A percentile compares a stretch with the other conserved stretches of the same genome.
Evolutionary conservation across 2,329 filamentous ascomycete genomes (phyloP).

Genomic region (Epichloe glyceriae): DNA sequence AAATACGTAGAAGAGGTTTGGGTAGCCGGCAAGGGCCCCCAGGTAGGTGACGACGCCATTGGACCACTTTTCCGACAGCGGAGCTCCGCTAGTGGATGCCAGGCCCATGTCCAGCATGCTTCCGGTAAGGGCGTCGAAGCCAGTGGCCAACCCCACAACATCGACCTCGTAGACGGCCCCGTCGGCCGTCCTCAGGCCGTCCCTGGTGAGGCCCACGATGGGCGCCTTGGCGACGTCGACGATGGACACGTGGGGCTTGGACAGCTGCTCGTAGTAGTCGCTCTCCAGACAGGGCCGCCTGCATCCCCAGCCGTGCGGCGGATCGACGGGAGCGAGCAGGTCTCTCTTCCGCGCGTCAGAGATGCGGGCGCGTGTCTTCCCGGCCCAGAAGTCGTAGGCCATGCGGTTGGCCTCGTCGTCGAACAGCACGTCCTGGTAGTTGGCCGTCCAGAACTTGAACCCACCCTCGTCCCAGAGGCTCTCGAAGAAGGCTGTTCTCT

Average conservation of each 20-base stretch:
- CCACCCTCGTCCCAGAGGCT: slow-evolving; percentile 37
- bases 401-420: slow-evolving; percentile 35
- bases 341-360: slow-evolving; percentile 23
- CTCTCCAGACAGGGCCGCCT: slow-evolving; percentile 34
- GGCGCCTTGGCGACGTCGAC: slow-evolving; percentile 27
- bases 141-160: slow-evolving; percentile 31
- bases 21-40: not conserved
- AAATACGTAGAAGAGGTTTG: not conserved
- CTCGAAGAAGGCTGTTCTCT: slow-evolving; percentile 34
- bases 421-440: slow-evolving; percentile 39
- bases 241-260: slow-evolving; percentile 28
- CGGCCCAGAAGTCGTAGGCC: slow-evolving; percentile 41
- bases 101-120: not conserved
- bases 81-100: not conserved
- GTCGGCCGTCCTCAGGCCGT: slow-evolving; percentile 26
- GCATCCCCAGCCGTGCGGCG: slow-evolving; percentile 40
- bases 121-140: slow-evolving; percentile 19
- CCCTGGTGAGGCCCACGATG: slow-evolving; percentile 28
- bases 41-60: not conserved
- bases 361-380: slow-evolving; percentile 36
- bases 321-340: not conserved
- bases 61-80: not conserved
- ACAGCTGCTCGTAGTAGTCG: slow-evolving; percentile 35
- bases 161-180: slow-evolving; percentile 30
- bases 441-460: slow-evolving; percentile 39